Conservation (phyloP, 331 rosid species). For the Malus hybrid region DNA sequence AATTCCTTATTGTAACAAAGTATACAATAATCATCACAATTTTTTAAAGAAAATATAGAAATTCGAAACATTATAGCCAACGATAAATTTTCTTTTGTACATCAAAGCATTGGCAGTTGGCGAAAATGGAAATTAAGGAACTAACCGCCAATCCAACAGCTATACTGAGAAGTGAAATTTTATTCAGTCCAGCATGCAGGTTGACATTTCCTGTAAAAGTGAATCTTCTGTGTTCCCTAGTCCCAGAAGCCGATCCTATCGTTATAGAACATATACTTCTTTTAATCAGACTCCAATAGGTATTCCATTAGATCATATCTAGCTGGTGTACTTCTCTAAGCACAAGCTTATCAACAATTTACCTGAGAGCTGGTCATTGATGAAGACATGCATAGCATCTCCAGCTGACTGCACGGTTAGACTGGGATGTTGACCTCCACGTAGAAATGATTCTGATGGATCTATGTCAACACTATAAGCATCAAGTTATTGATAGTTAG, state of each 20-base stretch:
- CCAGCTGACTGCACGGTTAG: constrained; percentile 29
- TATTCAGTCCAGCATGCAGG: constrained; percentile 53
- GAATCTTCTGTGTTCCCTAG: constrained; percentile 38
- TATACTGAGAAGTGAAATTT: constrained; percentile 61
- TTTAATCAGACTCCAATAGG: background rate
- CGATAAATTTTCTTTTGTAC: background rate
- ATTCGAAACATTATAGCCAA: background rate
- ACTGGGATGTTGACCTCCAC: constrained; percentile 16
- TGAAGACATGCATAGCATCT: constrained; percentile 29
- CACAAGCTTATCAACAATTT: background rate
- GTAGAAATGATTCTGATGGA: constrained; percentile 32
- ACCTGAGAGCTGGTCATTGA: constrained; percentile 33
- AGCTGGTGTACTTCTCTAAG: background rate
- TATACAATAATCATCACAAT: no score
- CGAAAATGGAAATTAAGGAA: constrained; percentile 12
- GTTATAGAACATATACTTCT: background rate
- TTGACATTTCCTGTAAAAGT: constrained; percentile 43
- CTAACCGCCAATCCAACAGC: constrained; percentile 71
- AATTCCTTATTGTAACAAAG: no score
- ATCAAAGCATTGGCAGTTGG: background rate
- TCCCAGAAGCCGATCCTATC: constrained; percentile 61
- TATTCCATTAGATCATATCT: background rate
- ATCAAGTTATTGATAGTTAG: background rate
- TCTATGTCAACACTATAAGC: constrained; percentile 23
- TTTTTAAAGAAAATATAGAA: no score